These are phyloP conservation scores for Cladosporium cucumerinum DNA, from an alignment of 2,329 filamentous ascomycete species.

Conservation along the genomic window DNA sequence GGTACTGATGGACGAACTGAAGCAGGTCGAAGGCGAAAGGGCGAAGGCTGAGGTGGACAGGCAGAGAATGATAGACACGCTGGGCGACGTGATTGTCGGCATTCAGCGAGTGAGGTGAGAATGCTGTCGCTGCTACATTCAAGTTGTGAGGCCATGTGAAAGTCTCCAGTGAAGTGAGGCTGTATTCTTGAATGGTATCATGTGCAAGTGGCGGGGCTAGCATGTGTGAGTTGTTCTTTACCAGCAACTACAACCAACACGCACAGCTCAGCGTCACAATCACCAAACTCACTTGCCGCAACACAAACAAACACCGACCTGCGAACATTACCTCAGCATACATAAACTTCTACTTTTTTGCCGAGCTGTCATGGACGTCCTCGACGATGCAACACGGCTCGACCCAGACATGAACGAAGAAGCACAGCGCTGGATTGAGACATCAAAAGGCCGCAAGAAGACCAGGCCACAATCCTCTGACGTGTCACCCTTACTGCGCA, in stretches of 20 bases:
- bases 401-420: neutral
- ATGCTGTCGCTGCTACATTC: neutral
- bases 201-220: neutral
- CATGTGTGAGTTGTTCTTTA: neutral
- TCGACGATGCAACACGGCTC: neutral
- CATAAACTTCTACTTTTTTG: neutral
- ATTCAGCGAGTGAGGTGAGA: conserved; percentile 30
- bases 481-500: neutral
- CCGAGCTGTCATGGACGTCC: neutral
- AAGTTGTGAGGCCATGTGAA: neutral
- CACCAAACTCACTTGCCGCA: neutral
- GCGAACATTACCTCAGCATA: neutral
- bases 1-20: conserved; percentile 43
- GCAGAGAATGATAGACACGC: conserved; percentile 40
- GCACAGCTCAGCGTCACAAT: neutral
- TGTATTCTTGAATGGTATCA: neutral
- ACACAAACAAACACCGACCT: neutral
- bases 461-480: neutral
- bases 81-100: conserved; percentile 47
- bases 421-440: neutral
- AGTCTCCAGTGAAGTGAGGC: neutral
- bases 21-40: conserved; percentile 42
- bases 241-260: neutral
- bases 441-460: neutral
- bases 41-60: conserved; percentile 41